Conservation (phyloP, 306 rosid species). For the Prunus kanzakura region DNA sequence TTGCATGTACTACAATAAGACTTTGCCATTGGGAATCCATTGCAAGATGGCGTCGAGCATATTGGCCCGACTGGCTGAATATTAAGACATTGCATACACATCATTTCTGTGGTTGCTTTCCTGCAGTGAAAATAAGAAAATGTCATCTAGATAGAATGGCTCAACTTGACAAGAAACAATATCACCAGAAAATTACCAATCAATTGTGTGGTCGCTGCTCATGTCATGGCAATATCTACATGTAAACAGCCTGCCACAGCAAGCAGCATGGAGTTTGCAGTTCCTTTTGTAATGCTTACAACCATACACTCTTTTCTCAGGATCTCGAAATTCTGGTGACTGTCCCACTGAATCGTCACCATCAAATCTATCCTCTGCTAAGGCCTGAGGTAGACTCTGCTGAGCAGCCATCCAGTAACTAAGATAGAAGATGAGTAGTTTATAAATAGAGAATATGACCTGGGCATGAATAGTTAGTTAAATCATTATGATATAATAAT, state of each 20-base stretch:
- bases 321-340: conserved; percentile 59
- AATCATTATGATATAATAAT: background rate
- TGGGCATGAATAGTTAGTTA: background rate
- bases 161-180: background rate
- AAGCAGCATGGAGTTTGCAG: conserved; percentile 85
- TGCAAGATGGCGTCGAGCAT: conserved; percentile 78
- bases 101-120: conserved; percentile 84
- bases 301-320: conserved; percentile 61
- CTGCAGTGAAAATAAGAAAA: conserved; percentile 41
- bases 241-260: conserved; percentile 83
- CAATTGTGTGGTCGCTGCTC: conserved; percentile 83
- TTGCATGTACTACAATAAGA: conserved; percentile 77
- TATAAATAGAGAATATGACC: conserved; percentile 13
- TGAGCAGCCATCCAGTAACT: conserved; percentile 92
- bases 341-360: conserved; percentile 50
- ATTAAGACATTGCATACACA: conserved; percentile 79
- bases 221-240: conserved; percentile 91
- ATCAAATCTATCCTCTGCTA: conserved; percentile 38
- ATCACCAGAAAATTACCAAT: conserved; percentile 46
- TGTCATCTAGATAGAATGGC: background rate
- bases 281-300: conserved; percentile 93
- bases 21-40: conserved; percentile 75
- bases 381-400: conserved; percentile 55
- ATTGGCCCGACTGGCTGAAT: conserved; percentile 70
- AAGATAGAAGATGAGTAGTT: conserved; percentile 23